phyloP scores from a whole-genome alignment of 305 asterid genomes.

The Fraxinus nigra region DNA sequence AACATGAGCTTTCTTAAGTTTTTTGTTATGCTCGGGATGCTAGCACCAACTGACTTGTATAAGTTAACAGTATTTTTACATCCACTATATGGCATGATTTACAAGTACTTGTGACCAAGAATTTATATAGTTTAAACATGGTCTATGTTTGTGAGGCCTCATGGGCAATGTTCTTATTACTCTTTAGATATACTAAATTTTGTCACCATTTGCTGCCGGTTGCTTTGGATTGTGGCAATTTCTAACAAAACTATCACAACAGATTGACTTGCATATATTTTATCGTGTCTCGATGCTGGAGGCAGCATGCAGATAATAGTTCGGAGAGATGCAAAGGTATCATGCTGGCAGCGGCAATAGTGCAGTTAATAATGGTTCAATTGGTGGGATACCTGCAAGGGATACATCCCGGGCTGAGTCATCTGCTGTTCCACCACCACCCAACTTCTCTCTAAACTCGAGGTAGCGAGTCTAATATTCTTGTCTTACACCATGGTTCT shows the following conservation, averaged over 20 bases:
- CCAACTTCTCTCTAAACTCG: conserved; percentile 61
- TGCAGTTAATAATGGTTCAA: conserved; percentile 82
- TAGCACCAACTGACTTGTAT: not conserved
- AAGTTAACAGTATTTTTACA: not conserved
- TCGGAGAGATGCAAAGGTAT: conserved; percentile 96
- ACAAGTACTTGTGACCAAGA: conserved; percentile 1
- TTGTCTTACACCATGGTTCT: not conserved
- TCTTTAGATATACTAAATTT: conserved; percentile 5
- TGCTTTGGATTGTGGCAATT: not conserved
- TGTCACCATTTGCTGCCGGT: conserved; percentile 6
- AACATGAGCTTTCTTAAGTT: not conserved
- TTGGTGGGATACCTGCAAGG: conserved; percentile 70
- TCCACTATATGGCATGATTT: not conserved
- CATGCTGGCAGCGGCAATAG: conserved; percentile 30
- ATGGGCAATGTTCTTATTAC: not conserved
- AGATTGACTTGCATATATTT: conserved; percentile 4
- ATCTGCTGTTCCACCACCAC: conserved; percentile 37
- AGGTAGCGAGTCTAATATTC: conserved; percentile 43
- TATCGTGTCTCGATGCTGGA: conserved; percentile 1
- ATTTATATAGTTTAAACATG: not conserved
- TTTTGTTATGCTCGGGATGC: not conserved
- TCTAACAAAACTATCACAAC: conserved; percentile 22
- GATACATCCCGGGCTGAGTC: conserved; percentile 75
- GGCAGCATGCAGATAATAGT: conserved; percentile 10
- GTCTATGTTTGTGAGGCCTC: not conserved